A percentile compares a stretch with the other conserved stretches of the same genome.
Conservation (phyloP, 371 early-diverging fungal genomes). For the Coemansia sp. region DNA sequence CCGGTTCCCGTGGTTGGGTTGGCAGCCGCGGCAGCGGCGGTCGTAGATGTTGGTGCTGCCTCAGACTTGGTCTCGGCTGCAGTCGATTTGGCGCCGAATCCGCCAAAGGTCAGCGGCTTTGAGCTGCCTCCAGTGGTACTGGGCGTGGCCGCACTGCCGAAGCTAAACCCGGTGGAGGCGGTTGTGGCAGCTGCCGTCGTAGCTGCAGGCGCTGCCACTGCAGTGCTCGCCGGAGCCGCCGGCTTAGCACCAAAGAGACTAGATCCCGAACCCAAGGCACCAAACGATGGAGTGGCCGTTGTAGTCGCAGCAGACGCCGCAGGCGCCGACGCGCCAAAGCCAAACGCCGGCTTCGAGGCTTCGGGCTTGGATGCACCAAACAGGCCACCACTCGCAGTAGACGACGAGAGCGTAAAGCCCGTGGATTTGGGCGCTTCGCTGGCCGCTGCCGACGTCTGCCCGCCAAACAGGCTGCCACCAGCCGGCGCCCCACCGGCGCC, state of each 20-base stretch:
- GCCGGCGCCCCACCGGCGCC: background rate
- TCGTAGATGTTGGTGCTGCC: background rate
- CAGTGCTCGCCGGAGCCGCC: background rate
- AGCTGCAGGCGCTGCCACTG: background rate
- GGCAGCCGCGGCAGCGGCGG: conserved; percentile 11
- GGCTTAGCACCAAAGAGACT: conserved; percentile 4
- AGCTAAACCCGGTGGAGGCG: conserved; percentile 33
- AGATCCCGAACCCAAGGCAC: background rate
- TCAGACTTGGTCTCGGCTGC: conserved; percentile 14
- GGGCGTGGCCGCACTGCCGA: conserved; percentile 38
- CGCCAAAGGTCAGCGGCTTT: conserved; percentile 9
- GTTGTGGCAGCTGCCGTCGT: conserved; percentile 18
- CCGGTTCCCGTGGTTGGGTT: conserved; percentile 37
- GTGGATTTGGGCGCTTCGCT: conserved; percentile 1
- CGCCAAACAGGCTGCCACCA: conserved; percentile 21
- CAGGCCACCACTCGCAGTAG: background rate
- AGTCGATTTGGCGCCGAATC: conserved; percentile 12
- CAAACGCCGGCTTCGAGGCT: conserved; percentile 5
- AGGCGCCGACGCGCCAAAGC: conserved; percentile 7
- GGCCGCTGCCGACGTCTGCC: background rate
- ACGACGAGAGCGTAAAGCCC: background rate
- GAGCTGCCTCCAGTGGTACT: conserved; percentile 4
- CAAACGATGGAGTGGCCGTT: conserved; percentile 20
- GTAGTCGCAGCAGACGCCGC: conserved; percentile 4
- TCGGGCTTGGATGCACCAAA: conserved; percentile 12